Evolutionary conservation across 2,329 filamentous ascomycete species (phyloP).

Genomic region (Xylariaceae sp.): DNA sequence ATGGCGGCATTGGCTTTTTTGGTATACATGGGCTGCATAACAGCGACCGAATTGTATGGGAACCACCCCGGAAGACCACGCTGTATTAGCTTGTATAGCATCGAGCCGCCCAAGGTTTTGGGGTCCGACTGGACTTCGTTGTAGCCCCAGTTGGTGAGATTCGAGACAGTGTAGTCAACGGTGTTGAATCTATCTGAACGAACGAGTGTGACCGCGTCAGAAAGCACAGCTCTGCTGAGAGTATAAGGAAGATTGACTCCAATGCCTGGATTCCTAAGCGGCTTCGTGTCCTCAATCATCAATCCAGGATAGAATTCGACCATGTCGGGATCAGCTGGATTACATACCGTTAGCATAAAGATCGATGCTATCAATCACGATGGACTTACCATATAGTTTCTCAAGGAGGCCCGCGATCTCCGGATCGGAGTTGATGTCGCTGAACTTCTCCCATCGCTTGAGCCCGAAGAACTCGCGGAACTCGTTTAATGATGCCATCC

Average conservation of each 20-base stretch:
- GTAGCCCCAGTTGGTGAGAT: conserved; percentile 43
- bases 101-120: conserved; percentile 40
- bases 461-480: conserved; percentile 61
- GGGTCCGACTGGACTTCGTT: conserved; percentile 38
- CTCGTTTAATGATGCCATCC: conserved; percentile 59
- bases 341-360: background rate
- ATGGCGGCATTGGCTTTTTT: conserved; percentile 39
- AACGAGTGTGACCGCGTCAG: conserved; percentile 57
- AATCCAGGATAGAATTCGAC: conserved; percentile 68
- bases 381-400: conserved; percentile 46
- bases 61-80: conserved; percentile 44
- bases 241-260: conserved; percentile 52
- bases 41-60: conserved; percentile 39
- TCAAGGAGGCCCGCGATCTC: conserved; percentile 54
- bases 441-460: conserved; percentile 52
- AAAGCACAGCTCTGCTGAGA: conserved; percentile 52
- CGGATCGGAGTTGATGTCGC: conserved; percentile 54
- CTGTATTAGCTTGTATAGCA: conserved; percentile 45
- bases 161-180: conserved; percentile 40
- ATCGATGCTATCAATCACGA: background rate
- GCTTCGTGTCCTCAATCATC: conserved; percentile 56
- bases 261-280: conserved; percentile 46
- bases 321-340: conserved; percentile 50
- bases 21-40: conserved; percentile 46
- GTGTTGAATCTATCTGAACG: conserved; percentile 59